Evolutionary conservation across 768 basidiomycete species (phyloP), one percentile per base, ranked within the genome.

Genomic region (Gymnopilus dilepis): DNA sequence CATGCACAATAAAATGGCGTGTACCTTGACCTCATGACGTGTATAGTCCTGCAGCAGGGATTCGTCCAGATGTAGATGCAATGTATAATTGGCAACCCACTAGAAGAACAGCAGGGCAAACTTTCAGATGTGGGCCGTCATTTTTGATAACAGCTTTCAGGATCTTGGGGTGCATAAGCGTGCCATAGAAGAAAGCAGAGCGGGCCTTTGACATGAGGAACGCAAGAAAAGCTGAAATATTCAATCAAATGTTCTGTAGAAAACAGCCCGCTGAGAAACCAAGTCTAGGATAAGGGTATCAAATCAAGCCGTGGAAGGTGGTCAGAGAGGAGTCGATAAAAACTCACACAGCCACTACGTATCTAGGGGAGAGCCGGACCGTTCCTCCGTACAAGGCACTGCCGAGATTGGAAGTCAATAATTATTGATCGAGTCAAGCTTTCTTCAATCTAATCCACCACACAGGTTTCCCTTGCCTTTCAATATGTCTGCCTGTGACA

Each of bases 131-230:
- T 7, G 76, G 67, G 7, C 89, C 91, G 45, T 86, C 78, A 67
- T 91, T 87, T 6, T 80, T 80, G 43, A 97, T 86, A 6, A 97
- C 94, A 19, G 88, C 79, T 59, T 80, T 84, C 38, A 97, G 78
- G 68, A 98, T 90, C 52, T 84, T 84, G 6, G 95, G 94, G 68
- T 95, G 93, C 82, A 96, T 87, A 21, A 98, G 78, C 0, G 93
- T 97, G 12, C 96, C 96, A 74, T 96, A 95, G 78, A 94, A 91
- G 74, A 95, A 96, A 17, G 88, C 88, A 13, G 63, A 69, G 33
- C 51, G 58, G n/a, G 28, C 56, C 15, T 40, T 40, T 56, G 61
- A 59, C 15, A 21, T 55, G 13, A n/a, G n/a, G n/a, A n/a, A n/a
- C n/a, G n/a, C n/a, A n/a, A n/a, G n/a, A n/a, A n/a, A n/a, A n/a